Evolutionary conservation across 2,329 filamentous ascomycete species (phyloP), one percentile per base, ranked within the genome.

Genomic region (Paracamarosporium sp.): DNA sequence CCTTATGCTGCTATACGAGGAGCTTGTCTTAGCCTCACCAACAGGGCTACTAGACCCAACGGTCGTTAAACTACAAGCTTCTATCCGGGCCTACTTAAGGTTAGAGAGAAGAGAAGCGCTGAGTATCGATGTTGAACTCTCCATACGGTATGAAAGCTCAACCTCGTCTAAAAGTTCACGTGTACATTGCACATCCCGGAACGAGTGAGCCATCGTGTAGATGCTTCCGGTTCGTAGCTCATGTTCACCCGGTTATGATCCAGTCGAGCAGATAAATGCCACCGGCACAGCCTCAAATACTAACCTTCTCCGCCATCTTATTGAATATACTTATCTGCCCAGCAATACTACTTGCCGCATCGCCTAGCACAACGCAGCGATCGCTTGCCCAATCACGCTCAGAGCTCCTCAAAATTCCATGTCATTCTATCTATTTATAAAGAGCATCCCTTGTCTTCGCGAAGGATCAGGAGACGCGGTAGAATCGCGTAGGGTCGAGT

Each of bases 41-140:
- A 2, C 8, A 35, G 2, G 45, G 45, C 31, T 48, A 48, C 45
- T 48, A 48, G 30, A 48, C 30, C 45, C 45, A 48, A 20, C 45
- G 30, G 45, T 48, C 45, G 45, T 48, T 48, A 30, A 48, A 48
- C 45, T 30, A 30, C 45, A 35, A 48, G 45, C 45, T 48, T 17
- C 7, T 48, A 30, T 13, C 36, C 20, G 45, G 30, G 45, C 4
- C 45, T 48, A 35, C 30, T 48, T 48, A 11, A 30, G 35, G 35
- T 48, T 17, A 48, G 45, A 28, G 45, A 48, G 45, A 48, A 48
- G 45, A 48, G 45, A 7, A n/a, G n/a, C n/a, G n/a, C n/a, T n/a
- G n/a, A n/a, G n/a, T n/a, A n/a, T n/a, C n/a, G n/a, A n/a, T n/a
- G n/a, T n/a, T n/a, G n/a, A n/a, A n/a, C n/a, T n/a, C n/a, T n/a